A percentile compares a stretch with the other conserved stretches of the same genome.
Conservation (phyloP, 2,329 filamentous ascomycete genomes). For the Neofusicoccum parvum region DNA sequence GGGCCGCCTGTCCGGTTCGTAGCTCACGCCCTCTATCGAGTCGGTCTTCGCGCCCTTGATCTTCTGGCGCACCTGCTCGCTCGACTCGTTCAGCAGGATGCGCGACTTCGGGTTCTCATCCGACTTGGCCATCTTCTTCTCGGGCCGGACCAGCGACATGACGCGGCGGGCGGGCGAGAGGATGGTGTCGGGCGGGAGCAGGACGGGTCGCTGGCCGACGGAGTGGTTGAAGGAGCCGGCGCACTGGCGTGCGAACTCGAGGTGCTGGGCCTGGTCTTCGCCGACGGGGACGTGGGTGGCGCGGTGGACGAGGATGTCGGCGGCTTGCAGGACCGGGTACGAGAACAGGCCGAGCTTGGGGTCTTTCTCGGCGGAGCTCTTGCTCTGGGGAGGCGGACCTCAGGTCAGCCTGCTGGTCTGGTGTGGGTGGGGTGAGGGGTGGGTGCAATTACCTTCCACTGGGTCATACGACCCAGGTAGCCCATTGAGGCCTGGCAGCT, state of each 20-base stretch:
- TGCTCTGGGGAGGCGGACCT: conserved; percentile 58
- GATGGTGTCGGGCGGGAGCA: conserved; percentile 57
- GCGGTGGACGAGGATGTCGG: conserved; percentile 86
- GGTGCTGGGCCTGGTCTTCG: conserved; percentile 91
- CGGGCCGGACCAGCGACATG: conserved; percentile 83
- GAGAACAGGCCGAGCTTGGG: conserved; percentile 91
- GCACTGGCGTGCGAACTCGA: conserved; percentile 88
- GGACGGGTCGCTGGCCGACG: conserved; percentile 65
- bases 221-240: conserved; percentile 85
- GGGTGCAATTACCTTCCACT: conserved; percentile 79
- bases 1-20: conserved; percentile 69
- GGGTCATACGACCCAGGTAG: conserved; percentile 96
- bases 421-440: background rate
- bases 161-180: conserved; percentile 74
- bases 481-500: conserved; percentile 90
- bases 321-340: conserved; percentile 93
- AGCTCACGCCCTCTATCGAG: conserved; percentile 66
- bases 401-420: too few species aligned
- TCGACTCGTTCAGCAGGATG: conserved; percentile 77
- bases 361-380: conserved; percentile 63
- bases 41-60: conserved; percentile 78
- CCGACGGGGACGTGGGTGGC: conserved; percentile 95
- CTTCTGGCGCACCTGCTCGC: conserved; percentile 67
- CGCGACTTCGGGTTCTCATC: conserved; percentile 70
- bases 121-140: conserved; percentile 93